Evolutionary conservation across 2,329 filamentous ascomycete genomes (phyloP).

Genomic region (Sclerotinia glacialis): DNA sequence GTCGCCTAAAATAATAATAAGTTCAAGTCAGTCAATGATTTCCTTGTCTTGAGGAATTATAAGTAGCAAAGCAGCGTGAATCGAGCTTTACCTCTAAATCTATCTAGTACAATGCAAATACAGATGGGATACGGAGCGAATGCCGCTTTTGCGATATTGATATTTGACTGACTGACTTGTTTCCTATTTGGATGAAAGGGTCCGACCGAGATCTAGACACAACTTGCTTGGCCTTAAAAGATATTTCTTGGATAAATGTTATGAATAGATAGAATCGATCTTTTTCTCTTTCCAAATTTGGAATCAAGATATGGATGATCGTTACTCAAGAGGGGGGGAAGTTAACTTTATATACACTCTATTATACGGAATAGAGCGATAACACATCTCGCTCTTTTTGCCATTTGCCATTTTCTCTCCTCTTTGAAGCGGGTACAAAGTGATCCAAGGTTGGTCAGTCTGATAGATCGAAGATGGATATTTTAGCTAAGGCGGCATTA

Average conservation of each 20-base stretch:
- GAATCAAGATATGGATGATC: conserved; percentile 1
- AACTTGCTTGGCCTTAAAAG: background rate
- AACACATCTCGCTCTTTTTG: no score
- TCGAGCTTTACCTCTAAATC: conserved; percentile 4
- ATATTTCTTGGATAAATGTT: background rate
- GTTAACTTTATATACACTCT: conserved; percentile 6
- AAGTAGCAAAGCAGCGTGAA: conserved; percentile 8
- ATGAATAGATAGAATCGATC: background rate
- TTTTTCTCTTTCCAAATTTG: background rate
- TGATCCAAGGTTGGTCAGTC: no score
- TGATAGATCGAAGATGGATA: background rate
- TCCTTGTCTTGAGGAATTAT: background rate
- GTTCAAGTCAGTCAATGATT: background rate
- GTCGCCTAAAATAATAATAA: conserved; percentile 6
- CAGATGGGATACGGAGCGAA: background rate
- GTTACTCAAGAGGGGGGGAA: conserved; percentile 14
- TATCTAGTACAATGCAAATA: background rate
- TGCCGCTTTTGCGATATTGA: conserved; percentile 6
- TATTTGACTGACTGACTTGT: background rate
- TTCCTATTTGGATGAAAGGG: background rate
- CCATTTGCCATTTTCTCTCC: no score
- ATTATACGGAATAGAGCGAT: no score
- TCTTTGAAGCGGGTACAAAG: background rate
- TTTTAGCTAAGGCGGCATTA: conserved; percentile 5
- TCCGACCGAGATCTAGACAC: conserved; percentile 1